phyloP scores from a whole-genome alignment of 352 stramenopile species.

The Phytophthora hybrid region DNA sequence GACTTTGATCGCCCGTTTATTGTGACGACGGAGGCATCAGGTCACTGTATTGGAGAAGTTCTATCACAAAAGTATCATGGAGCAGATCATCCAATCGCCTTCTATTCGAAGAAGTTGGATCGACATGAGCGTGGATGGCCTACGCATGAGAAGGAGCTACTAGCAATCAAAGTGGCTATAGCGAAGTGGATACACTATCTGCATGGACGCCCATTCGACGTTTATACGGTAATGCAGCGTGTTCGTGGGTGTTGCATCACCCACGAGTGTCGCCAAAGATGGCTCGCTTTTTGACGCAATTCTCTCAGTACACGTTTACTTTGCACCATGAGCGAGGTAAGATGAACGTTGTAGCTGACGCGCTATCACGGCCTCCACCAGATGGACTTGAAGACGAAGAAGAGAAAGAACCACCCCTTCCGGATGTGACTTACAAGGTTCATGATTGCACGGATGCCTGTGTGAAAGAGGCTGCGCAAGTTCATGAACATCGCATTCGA shows the following conservation, averaged over 20 bases:
- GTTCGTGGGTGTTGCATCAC: slow-evolving; percentile 20
- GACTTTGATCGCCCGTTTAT: slow-evolving; percentile 38
- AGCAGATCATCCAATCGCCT: slow-evolving; percentile 27
- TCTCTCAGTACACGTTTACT: slow-evolving; percentile 14
- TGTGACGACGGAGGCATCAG: slow-evolving; percentile 44
- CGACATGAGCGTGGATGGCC: slow-evolving; percentile 20
- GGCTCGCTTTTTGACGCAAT: slow-evolving; percentile 19
- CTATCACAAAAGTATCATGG: slow-evolving; percentile 10
- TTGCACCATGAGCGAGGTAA: slow-evolving; percentile 23
- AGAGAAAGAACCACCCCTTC: slow-evolving; percentile 1
- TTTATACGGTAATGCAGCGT: slow-evolving; percentile 11
- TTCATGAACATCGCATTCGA: not conserved
- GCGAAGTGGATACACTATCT: slow-evolving; percentile 24
- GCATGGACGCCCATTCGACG: slow-evolving; percentile 15
- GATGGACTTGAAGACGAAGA: slow-evolving; percentile 1
- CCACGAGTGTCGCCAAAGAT: slow-evolving; percentile 17
- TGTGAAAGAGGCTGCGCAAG: not conserved
- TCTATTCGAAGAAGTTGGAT: slow-evolving; percentile 17
- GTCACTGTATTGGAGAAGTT: slow-evolving; percentile 18
- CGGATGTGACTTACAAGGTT: slow-evolving; percentile 2
- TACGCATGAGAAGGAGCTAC: slow-evolving; percentile 23
- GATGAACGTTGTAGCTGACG: slow-evolving; percentile 10
- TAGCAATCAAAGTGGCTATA: slow-evolving; percentile 17
- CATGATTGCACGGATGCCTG: slow-evolving; percentile 5
- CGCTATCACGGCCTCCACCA: slow-evolving; percentile 1